Base-by-base conservation (phyloP, 148 eudicot genomes). In the Heliamphora exappendiculata region DNA sequence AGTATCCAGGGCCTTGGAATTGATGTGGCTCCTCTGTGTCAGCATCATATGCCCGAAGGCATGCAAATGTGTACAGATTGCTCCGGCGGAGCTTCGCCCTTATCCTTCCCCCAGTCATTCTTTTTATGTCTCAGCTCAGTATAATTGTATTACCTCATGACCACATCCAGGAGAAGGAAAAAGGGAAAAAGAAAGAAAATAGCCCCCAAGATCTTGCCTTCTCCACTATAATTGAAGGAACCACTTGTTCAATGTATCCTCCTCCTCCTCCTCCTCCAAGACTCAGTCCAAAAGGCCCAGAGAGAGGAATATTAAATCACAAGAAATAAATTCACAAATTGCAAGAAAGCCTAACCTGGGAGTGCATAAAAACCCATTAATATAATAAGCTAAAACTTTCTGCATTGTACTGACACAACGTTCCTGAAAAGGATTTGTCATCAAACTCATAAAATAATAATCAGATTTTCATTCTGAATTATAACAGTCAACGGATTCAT, bases 11-110 rank as follows among this genome's bases (percentile, higher is more conserved):
- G 16, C 91, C 90, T 41, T 80, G 83, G 70, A 73, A 79, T 45
- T 73, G 82, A 75, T 81, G 45, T 62, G 84, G 84, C 39, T 67
- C 89, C 13, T 81, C 78, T 28, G 75, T 19, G 36, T 73, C 75
- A 7, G 54, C 31, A 12, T 7, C 69, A n/a, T 67, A 51, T 16
- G 90, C 79, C 39, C 83, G 79, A 67, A 77, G 28, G 59, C 97
- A 91, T 20, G 84, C 81, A 79, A 91, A 91, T 80, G 97, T 89
- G 62, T 91, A 91, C n/a, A 91, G 88, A 83, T 67, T 71, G 81
- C 93, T 91, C 79, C 84, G 82, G 24, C 85, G 86, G 53, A 91
- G 63, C 87, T 79, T 91, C 2, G 89, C 90, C 87, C 91, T 88
- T 60, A 86, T 86, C 79, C 82, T 89, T 41, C 91, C 91, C 75